Conservation (phyloP, 176 grass and related monocot genomes). For the Stipa capillata region DNA sequence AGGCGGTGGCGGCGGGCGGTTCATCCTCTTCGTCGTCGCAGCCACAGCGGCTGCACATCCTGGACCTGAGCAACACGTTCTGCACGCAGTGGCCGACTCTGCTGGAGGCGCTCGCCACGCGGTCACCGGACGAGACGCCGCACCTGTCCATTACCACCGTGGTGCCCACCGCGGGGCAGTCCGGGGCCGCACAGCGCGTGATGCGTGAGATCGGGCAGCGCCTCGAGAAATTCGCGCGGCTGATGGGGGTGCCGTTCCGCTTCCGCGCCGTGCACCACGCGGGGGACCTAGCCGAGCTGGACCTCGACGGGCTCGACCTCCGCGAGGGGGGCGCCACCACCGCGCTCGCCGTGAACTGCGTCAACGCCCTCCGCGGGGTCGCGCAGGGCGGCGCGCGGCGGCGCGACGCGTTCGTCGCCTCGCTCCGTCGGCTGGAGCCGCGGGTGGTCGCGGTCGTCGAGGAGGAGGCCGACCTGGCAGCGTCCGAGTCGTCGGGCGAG, state of each 20-base stretch:
- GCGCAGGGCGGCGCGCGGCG: constrained; percentile 29
- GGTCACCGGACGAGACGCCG: constrained; percentile 91
- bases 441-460: constrained; percentile 79
- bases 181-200: constrained; percentile 59
- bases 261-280: constrained; percentile 82
- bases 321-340: constrained; percentile 33
- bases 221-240: constrained; percentile 96
- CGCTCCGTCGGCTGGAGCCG: constrained; percentile 58
- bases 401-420: constrained; percentile 46
- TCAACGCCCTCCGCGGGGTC: constrained; percentile 69
- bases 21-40: no score
- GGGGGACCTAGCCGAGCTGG: constrained; percentile 73
- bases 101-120: constrained; percentile 85
- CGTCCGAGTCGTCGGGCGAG: neutral
- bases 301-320: constrained; percentile 72
- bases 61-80: constrained; percentile 96
- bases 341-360: constrained; percentile 73
- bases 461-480: constrained; percentile 86
- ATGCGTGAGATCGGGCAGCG: constrained; percentile 95
- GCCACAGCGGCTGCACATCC: constrained; percentile 78
- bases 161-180: constrained; percentile 45
- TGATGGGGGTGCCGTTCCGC: constrained; percentile 93
- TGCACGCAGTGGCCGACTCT: constrained; percentile 99
- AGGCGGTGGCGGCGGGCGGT: constrained; percentile 45
- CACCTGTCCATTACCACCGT: constrained; percentile 93